Evolutionary conservation across 805 yeast species (phyloP).

Genomic region (Wickerhamiella hasegawae): DNA sequence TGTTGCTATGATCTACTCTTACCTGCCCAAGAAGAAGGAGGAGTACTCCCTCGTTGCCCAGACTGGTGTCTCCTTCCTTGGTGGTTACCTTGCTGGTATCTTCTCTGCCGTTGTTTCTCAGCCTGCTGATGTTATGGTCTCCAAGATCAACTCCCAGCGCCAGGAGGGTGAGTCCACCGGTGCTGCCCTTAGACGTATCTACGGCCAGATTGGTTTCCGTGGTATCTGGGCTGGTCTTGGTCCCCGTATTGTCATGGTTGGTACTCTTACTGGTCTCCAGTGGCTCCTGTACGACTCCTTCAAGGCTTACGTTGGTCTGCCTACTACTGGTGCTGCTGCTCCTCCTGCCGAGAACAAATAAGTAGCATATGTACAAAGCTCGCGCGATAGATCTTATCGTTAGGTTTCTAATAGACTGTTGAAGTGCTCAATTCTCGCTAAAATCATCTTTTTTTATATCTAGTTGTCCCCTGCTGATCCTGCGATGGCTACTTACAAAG

Average conservation of each 20-base stretch:
- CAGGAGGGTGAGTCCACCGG: conserved; percentile 49
- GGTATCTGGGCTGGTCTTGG: conserved; percentile 95
- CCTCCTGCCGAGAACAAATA: neutral
- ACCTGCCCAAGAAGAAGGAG: conserved; percentile 54
- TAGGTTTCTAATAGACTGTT: too few relatives aligned
- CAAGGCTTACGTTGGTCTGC: conserved; percentile 86
- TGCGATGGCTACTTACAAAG: too few relatives aligned
- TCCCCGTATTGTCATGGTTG: conserved; percentile 91
- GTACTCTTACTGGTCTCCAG: conserved; percentile 93
- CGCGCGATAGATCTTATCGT: neutral
- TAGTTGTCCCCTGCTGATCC: too few relatives aligned
- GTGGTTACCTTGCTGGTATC: conserved; percentile 96
- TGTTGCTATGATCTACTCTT: conserved; percentile 61
- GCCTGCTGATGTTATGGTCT: conserved; percentile 98
- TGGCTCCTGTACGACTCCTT: conserved; percentile 95
- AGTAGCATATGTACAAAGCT: neutral
- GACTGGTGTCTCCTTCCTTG: conserved; percentile 86
- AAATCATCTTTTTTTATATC: neutral
- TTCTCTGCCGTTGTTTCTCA: conserved; percentile 92
- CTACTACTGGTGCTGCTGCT: conserved; percentile 56
- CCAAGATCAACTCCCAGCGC: conserved; percentile 69
- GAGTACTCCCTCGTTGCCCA: conserved; percentile 62
- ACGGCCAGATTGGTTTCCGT: conserved; percentile 64
- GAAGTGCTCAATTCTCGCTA: too few relatives aligned
- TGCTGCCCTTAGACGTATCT: conserved; percentile 56